Conservation (phyloP, 2,329 filamentous ascomycete genomes). For the Penicillium sp. region DNA sequence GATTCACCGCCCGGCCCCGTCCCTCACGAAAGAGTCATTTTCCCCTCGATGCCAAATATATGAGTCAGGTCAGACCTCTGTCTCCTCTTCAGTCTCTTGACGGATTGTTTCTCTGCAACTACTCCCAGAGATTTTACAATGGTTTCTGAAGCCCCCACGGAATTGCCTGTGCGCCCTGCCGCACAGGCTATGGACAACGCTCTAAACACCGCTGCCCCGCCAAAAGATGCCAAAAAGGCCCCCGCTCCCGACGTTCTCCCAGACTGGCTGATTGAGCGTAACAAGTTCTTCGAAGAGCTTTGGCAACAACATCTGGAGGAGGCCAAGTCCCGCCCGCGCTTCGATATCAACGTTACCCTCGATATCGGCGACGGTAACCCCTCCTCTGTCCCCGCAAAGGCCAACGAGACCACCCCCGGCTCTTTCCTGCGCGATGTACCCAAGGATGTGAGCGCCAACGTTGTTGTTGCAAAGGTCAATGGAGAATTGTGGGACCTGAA, state of each 20-base stretch:
- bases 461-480: conserved; percentile 81
- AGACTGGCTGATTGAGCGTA: conserved; percentile 78
- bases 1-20: conserved; percentile 35
- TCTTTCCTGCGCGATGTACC: conserved; percentile 77
- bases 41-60: conserved; percentile 21
- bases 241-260: conserved; percentile 54
- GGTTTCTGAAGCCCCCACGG: conserved; percentile 40
- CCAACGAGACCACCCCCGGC: conserved; percentile 90
- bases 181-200: conserved; percentile 31
- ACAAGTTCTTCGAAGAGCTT: conserved; percentile 84
- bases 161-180: conserved; percentile 40
- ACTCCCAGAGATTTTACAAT: conserved; percentile 26
- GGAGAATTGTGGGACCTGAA: conserved; percentile 91
- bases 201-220: conserved; percentile 36
- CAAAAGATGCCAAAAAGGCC: conserved; percentile 35
- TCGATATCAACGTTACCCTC: conserved; percentile 53
- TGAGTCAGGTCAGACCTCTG: conserved; percentile 14
- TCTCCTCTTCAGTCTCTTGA: conserved; percentile 13
- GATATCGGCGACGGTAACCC: conserved; percentile 46
- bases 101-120: conserved; percentile 26
- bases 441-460: conserved; percentile 80
- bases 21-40: conserved; percentile 26
- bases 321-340: conserved; percentile 55
- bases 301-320: conserved; percentile 83
- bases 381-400: conserved; percentile 61